phyloP scores from a whole-genome alignment of 805 yeast species.

The Wickerhamiella azyma region DNA sequence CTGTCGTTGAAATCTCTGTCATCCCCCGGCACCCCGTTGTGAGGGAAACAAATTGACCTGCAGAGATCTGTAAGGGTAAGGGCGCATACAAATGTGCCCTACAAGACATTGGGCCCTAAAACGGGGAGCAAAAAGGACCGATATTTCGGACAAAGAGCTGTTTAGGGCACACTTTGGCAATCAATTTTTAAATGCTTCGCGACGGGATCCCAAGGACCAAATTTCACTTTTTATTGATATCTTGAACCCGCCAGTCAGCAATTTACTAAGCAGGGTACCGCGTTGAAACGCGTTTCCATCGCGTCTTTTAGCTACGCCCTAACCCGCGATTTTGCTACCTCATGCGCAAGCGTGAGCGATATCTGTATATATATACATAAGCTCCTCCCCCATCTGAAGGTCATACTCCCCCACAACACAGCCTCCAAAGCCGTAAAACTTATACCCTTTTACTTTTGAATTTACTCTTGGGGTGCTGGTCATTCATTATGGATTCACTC shows the following conservation, averaged over 20 bases:
- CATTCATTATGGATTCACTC: slow-evolving; percentile 7
- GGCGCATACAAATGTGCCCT: not conserved
- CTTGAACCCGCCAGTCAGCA: not conserved
- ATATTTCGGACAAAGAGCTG: not conserved
- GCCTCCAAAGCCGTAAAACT: not conserved
- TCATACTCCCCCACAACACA: not conserved
- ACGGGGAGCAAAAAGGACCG: not conserved
- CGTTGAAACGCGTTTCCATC: slow-evolving; percentile 9
- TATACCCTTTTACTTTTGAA: not conserved
- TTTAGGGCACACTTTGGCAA: no score
- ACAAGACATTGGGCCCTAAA: not conserved
- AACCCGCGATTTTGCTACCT: slow-evolving; percentile 5
- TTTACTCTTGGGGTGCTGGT: not conserved
- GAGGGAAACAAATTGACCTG: slow-evolving; percentile 8
- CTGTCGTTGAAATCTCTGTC: not conserved
- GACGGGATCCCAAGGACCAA: no score
- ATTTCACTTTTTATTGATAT: not conserved
- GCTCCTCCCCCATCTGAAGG: not conserved
- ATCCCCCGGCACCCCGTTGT: slow-evolving; percentile 3
- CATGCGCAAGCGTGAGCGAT: not conserved
- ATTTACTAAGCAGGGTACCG: not conserved
- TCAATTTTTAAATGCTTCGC: no score
- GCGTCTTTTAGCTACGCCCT: slow-evolving; percentile 4
- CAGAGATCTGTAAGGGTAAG: not conserved
- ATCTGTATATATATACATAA: not conserved